These are phyloP conservation scores for Rubus idaeus DNA, from an alignment of 306 rosid genomes.

Conservation along the genomic window DNA sequence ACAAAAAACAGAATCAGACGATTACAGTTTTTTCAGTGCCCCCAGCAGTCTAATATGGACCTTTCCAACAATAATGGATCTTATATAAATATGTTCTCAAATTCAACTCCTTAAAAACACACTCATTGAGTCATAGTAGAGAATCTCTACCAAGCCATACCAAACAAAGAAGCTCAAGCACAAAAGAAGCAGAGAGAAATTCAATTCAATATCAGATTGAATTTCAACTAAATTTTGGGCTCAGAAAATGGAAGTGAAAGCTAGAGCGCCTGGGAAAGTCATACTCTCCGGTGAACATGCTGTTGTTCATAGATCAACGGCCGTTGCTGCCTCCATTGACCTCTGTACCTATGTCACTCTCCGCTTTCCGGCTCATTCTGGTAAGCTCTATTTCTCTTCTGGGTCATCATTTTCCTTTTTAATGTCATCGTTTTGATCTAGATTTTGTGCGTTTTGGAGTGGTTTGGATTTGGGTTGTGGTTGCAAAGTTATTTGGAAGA, in stretches of 20 bases:
- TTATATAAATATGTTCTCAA: not conserved
- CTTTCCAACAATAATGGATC: not conserved
- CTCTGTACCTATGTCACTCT: slow-evolving; percentile 71
- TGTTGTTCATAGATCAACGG: slow-evolving; percentile 95
- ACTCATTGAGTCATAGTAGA: not conserved
- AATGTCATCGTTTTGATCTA: not conserved
- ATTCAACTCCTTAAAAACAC: not conserved
- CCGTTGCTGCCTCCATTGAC: slow-evolving; percentile 82
- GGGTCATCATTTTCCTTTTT: not conserved
- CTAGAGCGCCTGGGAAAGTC: slow-evolving; percentile 93
- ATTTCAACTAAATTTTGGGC: not conserved
- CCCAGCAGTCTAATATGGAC: not conserved
- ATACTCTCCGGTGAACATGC: slow-evolving; percentile 94
- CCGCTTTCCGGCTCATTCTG: slow-evolving; percentile 67
- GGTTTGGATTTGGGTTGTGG: not conserved
- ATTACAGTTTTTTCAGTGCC: not conserved
- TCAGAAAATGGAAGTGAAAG: slow-evolving; percentile 65
- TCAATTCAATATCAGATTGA: not conserved
- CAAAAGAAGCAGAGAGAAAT: not conserved
- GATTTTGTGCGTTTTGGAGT: slow-evolving; percentile 4
- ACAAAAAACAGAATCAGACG: not conserved
- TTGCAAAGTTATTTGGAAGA: not conserved
- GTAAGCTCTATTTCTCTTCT: slow-evolving; percentile 32
- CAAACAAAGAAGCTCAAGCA: not conserved
- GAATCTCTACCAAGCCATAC: no score